These are phyloP conservation scores for Fusarium siculi DNA, from an alignment of 2,329 filamentous ascomycete genomes.

Conservation along the genomic window DNA sequence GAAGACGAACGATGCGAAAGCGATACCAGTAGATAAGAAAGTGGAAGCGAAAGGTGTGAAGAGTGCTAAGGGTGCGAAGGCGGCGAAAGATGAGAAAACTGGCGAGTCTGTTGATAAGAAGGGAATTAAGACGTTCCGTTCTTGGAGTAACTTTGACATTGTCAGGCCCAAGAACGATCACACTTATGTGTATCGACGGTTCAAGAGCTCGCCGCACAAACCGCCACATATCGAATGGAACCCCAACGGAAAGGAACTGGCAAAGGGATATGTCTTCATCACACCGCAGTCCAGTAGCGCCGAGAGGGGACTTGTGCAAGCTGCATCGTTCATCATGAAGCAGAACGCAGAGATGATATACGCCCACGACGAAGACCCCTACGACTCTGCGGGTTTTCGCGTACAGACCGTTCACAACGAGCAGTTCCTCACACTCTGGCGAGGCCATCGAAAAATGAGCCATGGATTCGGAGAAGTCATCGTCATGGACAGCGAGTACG, in stretches of 20 bases:
- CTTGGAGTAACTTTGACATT: slow-evolving; percentile 37
- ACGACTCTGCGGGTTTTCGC: slow-evolving; percentile 36
- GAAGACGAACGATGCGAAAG: not conserved
- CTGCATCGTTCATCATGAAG: slow-evolving; percentile 38
- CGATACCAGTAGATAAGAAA: not conserved
- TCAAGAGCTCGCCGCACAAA: slow-evolving; percentile 40
- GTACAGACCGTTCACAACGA: slow-evolving; percentile 46
- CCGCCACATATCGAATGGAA: slow-evolving; percentile 36
- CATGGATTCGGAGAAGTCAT: slow-evolving; percentile 48
- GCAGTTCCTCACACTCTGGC: slow-evolving; percentile 46
- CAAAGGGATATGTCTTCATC: slow-evolving; percentile 44
- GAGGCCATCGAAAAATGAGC: slow-evolving; percentile 40
- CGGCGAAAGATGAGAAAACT: not conserved
- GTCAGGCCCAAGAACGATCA: slow-evolving; percentile 13
- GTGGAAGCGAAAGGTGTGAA: not conserved
- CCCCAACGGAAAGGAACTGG: slow-evolving; percentile 27
- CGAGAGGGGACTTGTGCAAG: slow-evolving; percentile 18
- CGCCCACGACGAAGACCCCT: slow-evolving; percentile 25
- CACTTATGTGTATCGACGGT: slow-evolving; percentile 35
- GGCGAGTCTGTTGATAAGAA: not conserved
- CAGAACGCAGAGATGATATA: slow-evolving; percentile 47
- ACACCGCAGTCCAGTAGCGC: slow-evolving; percentile 29
- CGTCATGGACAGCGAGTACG: slow-evolving; percentile 46
- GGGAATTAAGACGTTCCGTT: slow-evolving; percentile 16
- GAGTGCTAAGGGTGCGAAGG: not conserved